These are phyloP conservation scores for Hondaea fermentalgiana DNA, from an alignment of 108 stramenopile genomes.

Conservation along the genomic window DNA sequence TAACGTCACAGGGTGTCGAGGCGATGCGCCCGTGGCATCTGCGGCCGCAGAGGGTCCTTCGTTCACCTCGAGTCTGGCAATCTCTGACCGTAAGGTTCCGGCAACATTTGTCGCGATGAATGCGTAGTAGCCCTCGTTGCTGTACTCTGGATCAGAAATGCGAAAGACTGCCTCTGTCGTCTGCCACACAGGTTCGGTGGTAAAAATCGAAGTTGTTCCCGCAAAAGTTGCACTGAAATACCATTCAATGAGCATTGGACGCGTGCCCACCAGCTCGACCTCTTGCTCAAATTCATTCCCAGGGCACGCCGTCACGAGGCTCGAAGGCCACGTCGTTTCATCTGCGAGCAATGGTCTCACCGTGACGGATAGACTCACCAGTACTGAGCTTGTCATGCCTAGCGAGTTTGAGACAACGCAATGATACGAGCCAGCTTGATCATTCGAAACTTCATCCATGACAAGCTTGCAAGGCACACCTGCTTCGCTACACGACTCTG, in stretches of 20 bases:
- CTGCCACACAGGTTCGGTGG: not conserved
- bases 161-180: not conserved
- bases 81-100: not conserved
- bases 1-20: not conserved
- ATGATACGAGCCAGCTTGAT: not conserved
- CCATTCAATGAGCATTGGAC: not conserved
- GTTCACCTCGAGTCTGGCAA: not conserved
- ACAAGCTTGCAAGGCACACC: not conserved
- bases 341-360: not conserved
- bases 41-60: slow-evolving; percentile 2
- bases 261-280: not conserved
- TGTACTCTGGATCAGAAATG: not conserved
- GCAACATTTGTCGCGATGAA: slow-evolving; percentile 12
- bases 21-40: not conserved
- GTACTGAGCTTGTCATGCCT: not conserved
- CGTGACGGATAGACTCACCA: not conserved
- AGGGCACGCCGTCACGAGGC: not conserved
- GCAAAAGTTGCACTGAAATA: not conserved
- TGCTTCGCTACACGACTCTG: not conserved
- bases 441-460: not conserved
- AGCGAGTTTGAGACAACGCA: not conserved
- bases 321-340: not conserved
- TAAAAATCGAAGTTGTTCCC: not conserved
- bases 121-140: not conserved
- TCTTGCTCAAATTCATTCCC: not conserved